Conservation (phyloP, 495 filamentous ascomycete genomes). For the Hypoxylon trugodes region DNA sequence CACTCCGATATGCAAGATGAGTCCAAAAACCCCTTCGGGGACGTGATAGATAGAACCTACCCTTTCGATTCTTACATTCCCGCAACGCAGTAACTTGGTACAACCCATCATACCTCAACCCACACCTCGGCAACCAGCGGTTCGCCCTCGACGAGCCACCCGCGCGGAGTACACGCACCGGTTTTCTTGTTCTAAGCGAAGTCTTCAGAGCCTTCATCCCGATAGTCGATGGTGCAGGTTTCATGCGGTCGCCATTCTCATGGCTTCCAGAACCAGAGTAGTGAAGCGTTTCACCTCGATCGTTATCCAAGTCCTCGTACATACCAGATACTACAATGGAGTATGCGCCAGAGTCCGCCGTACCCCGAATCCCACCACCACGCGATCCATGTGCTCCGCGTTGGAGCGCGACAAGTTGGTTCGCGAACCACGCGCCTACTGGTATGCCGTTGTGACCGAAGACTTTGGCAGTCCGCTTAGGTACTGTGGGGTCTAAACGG, state of each 20-base stretch:
- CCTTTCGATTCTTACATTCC: slow-evolving; percentile 17
- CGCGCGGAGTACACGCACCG: slow-evolving; percentile 59
- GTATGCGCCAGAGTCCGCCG: slow-evolving; percentile 48
- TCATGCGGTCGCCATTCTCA: slow-evolving; percentile 34
- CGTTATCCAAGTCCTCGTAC: slow-evolving; percentile 56
- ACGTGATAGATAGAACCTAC: slow-evolving; percentile 14
- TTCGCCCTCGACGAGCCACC: slow-evolving; percentile 17
- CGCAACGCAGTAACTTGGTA: slow-evolving; percentile 49
- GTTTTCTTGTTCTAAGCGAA: slow-evolving; percentile 33
- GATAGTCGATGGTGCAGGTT: slow-evolving; percentile 28
- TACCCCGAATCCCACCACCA: slow-evolving; percentile 58
- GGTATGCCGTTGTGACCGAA: slow-evolving; percentile 56
- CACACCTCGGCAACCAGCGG: slow-evolving; percentile 47
- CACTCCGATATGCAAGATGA: background rate
- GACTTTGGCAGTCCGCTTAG: slow-evolving; percentile 36
- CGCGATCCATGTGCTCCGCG: slow-evolving; percentile 60
- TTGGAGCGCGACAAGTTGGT: slow-evolving; percentile 55
- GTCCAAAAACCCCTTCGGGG: too few relatives aligned
- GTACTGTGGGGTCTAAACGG: slow-evolving; percentile 40
- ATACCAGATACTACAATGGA: slow-evolving; percentile 53
- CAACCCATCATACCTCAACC: slow-evolving; percentile 63
- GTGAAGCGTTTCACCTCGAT: slow-evolving; percentile 52
- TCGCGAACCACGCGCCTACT: slow-evolving; percentile 62
- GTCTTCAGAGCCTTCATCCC: slow-evolving; percentile 49
- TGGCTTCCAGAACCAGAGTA: slow-evolving; percentile 57